phyloP scores from a whole-genome alignment of 805 yeast genomes.

The Nakazawaea wyomingensis region DNA sequence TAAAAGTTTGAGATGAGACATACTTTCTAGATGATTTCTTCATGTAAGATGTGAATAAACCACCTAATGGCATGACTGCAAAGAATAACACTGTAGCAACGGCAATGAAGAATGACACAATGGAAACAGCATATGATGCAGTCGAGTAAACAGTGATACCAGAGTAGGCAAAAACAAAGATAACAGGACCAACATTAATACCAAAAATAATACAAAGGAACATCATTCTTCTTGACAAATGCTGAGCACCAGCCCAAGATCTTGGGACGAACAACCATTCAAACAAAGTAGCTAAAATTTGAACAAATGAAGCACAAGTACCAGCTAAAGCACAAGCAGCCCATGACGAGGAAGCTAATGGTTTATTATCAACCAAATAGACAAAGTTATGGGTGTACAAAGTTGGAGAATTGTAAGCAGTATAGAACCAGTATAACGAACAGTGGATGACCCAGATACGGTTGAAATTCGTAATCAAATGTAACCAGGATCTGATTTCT shows the following conservation, averaged over 20 bases:
- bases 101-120: slow-evolving; percentile 87
- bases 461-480: slow-evolving; percentile 88
- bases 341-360: slow-evolving; percentile 90
- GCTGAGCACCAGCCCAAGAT: slow-evolving; percentile 99
- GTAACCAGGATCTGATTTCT: slow-evolving; percentile 97
- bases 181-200: slow-evolving; percentile 78
- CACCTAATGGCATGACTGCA: slow-evolving; percentile 94
- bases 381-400: slow-evolving; percentile 82
- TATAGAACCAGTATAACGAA: slow-evolving; percentile 89
- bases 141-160: slow-evolving; percentile 60
- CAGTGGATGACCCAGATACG: slow-evolving; percentile 97
- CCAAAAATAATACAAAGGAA: slow-evolving; percentile 63
- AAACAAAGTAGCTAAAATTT: slow-evolving; percentile 79
- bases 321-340: slow-evolving; percentile 93
- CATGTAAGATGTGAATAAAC: slow-evolving; percentile 89
- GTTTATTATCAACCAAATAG: slow-evolving; percentile 79
- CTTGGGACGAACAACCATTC: slow-evolving; percentile 98
- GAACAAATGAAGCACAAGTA: slow-evolving; percentile 73
- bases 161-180: slow-evolving; percentile 80
- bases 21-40: slow-evolving; percentile 81
- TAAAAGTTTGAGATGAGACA: slow-evolving; percentile 91
- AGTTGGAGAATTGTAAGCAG: slow-evolving; percentile 88
- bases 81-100: slow-evolving; percentile 79
- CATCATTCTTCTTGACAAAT: slow-evolving; percentile 79
- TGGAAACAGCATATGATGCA: slow-evolving; percentile 72